These are phyloP conservation scores for Penicillium desertorum DNA, from an alignment of 495 filamentous ascomycete species.

Conservation along the genomic window DNA sequence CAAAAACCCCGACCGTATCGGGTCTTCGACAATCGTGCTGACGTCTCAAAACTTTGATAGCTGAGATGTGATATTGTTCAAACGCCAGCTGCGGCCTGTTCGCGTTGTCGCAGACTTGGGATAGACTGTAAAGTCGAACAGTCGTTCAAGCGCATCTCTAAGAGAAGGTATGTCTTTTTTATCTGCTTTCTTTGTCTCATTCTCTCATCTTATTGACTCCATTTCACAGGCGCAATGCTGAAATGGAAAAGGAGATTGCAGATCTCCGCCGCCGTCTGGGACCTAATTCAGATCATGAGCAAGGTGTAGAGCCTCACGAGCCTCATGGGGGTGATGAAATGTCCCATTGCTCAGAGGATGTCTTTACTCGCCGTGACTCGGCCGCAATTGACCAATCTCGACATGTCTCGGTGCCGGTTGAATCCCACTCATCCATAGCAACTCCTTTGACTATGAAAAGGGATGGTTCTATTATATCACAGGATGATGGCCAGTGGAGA, in stretches of 20 bases:
- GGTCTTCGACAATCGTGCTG: constrained; percentile 5
- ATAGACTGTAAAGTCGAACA: constrained; percentile 52
- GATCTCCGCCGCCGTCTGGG: constrained; percentile 48
- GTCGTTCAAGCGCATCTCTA: constrained; percentile 50
- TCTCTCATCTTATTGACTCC: constrained; percentile 14
- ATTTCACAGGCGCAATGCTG: constrained; percentile 46
- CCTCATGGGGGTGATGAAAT: constrained; percentile 34
- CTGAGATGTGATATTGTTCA: constrained; percentile 52
- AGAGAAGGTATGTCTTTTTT: constrained; percentile 37
- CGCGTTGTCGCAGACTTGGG: constrained; percentile 46
- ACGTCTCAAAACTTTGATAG: constrained; percentile 22
- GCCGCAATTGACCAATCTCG: constrained; percentile 30
- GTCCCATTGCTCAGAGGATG: constrained; percentile 45
- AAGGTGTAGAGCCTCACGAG: constrained; percentile 29
- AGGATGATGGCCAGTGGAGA: constrained; percentile 42
- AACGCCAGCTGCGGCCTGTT: constrained; percentile 46
- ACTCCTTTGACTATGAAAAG: constrained; percentile 42
- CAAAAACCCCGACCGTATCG: background rate
- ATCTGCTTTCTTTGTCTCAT: background rate
- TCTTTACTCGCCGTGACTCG: constrained; percentile 36
- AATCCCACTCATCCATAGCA: constrained; percentile 38
- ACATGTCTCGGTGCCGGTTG: constrained; percentile 41
- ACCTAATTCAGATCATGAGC: constrained; percentile 31
- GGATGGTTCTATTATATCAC: constrained; percentile 43
- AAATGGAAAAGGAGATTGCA: constrained; percentile 52